Evolutionary conservation across 495 filamentous ascomycete species (phyloP), one percentile per base, ranked within the genome.

Genomic region (Neurospora sublineolata): DNA sequence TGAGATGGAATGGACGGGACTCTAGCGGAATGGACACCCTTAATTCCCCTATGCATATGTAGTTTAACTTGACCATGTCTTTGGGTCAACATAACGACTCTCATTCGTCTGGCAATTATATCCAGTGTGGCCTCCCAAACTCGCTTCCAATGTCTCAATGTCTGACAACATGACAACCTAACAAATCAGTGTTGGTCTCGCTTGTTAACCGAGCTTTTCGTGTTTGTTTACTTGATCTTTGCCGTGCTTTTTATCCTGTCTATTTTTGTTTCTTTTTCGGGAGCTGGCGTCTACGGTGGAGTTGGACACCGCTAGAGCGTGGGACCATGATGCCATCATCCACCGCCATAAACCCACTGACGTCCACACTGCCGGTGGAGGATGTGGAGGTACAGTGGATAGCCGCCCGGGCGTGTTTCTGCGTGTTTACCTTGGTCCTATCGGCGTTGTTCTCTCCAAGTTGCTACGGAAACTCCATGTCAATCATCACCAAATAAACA

Each of bases 171-270:
- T 60, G 52, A 30, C 23, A 58, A 20, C 30, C 37, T 37, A 44
- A 36, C 70, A 68, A 72, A 72, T 71, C 67, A 72, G 70, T 60
- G 70, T 60, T 67, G 70, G 2, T n/a, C 20, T 60, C 52, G 52
- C 52, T 33, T 58, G 39, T 18, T 67, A 70, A 40, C 71, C 70
- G 67, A 46, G 10, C 18, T 23, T 27, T 1, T 16, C 11, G 11
- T 16, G 5, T 60, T 30, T 60, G 52, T 60, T 60, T 16, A 27
- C 23, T 58, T 2, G n/a, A 0, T 46, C 3, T 42, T 42, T 46
- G 42, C 42, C 18, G 41, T n/a, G 41, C 41, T 44, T n/a, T 46
- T 23, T 11, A 58, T 11, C 42, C n/a, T 46, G 3, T 46, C 20
- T 20, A 11, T 20, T 20, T 2, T 5, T 20, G n/a, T 46, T 16